Conservation (phyloP, 2,329 filamentous ascomycete genomes). For the Penicillium sp. region DNA sequence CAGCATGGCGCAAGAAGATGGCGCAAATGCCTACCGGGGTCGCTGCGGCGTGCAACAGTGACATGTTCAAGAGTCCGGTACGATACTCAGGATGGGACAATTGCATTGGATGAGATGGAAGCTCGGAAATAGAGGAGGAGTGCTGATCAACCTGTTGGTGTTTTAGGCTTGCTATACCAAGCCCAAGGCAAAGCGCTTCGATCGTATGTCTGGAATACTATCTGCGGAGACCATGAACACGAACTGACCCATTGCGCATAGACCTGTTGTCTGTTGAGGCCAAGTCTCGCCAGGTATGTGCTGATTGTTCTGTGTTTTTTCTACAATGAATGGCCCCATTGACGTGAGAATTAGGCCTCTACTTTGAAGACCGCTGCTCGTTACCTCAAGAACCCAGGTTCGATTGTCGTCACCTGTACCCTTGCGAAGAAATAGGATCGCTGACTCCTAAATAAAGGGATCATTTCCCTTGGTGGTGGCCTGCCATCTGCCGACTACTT, state of each 20-base stretch:
- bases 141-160: slow-evolving; percentile 21
- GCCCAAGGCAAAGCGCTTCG: slow-evolving; percentile 79
- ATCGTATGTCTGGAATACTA: slow-evolving; percentile 62
- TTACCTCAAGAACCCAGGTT: slow-evolving; percentile 73
- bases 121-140: not conserved
- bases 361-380: slow-evolving; percentile 82
- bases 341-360: slow-evolving; percentile 53
- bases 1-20: slow-evolving; percentile 65
- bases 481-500: slow-evolving; percentile 89
- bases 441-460: slow-evolving; percentile 38
- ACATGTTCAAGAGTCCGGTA: slow-evolving; percentile 79
- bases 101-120: not conserved
- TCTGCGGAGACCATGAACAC: not conserved
- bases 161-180: slow-evolving; percentile 55
- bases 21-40: slow-evolving; percentile 72
- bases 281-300: slow-evolving; percentile 47
- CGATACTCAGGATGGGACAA: slow-evolving; percentile 25
- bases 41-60: slow-evolving; percentile 74
- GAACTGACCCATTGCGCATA: slow-evolving; percentile 14
- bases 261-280: slow-evolving; percentile 65
- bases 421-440: too few relatives aligned
- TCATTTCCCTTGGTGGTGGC: slow-evolving; percentile 92
- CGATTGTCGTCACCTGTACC: not conserved
- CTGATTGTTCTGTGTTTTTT: not conserved
- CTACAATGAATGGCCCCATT: not conserved